Percentiles rank a stretch among this genome's conserved stretches.
These are phyloP conservation scores for Leishmania martiniquensis DNA, from an alignment of 208 protist species.

Conservation along the genomic window DNA sequence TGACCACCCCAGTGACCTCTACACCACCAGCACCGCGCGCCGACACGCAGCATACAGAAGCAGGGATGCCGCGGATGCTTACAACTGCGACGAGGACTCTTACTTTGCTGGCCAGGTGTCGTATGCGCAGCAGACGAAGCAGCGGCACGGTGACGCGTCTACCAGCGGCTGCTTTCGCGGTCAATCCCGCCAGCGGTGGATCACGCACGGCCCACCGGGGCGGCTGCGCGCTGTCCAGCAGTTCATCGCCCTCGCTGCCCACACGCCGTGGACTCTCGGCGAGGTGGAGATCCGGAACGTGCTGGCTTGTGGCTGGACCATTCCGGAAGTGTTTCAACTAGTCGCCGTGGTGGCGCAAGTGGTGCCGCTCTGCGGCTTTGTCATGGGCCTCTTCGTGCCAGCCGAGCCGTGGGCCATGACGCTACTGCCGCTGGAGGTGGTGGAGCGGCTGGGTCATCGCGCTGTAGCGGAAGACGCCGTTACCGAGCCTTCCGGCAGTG, in stretches of 20 bases:
- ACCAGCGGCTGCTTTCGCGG: background rate
- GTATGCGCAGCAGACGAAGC: background rate
- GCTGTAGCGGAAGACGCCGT: slow-evolving; percentile 20
- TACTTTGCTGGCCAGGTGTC: background rate
- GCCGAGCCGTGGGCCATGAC: slow-evolving; percentile 68
- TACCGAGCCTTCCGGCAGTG: background rate
- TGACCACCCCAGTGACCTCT: slow-evolving; percentile 5
- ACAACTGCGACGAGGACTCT: slow-evolving; percentile 4
- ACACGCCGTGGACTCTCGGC: slow-evolving; percentile 76
- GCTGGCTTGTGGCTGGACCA: slow-evolving; percentile 64
- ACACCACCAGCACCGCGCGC: slow-evolving; percentile 7
- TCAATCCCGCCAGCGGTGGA: slow-evolving; percentile 45
- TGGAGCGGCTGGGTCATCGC: slow-evolving; percentile 31
- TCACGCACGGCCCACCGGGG: slow-evolving; percentile 59
- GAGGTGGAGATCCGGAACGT: slow-evolving; percentile 48
- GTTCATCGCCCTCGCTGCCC: slow-evolving; percentile 77
- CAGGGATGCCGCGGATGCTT: background rate
- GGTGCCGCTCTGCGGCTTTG: slow-evolving; percentile 72
- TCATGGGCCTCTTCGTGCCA: slow-evolving; percentile 79
- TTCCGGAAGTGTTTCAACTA: slow-evolving; percentile 83
- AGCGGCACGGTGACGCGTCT: background rate
- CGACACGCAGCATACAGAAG: background rate
- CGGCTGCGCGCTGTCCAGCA: slow-evolving; percentile 59
- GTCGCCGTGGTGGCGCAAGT: slow-evolving; percentile 70
- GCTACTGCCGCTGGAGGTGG: slow-evolving; percentile 54